These are phyloP conservation scores for Trichothecium sympodiale DNA, from an alignment of 2,329 filamentous ascomycete genomes.

Conservation along the genomic window DNA sequence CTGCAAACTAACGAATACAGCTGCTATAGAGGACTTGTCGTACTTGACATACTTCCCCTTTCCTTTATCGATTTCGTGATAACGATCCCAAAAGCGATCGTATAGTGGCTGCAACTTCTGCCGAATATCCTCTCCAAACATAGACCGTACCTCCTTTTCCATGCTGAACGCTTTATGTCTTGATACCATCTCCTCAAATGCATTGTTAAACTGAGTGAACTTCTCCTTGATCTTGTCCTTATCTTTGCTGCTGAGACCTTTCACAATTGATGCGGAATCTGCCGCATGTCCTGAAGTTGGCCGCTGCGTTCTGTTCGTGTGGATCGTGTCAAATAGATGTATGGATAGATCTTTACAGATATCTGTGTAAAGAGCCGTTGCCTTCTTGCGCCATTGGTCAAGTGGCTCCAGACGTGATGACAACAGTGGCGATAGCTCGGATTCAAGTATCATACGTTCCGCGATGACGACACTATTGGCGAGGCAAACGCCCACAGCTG, in stretches of 20 bases:
- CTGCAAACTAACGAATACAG: slow-evolving; percentile 43
- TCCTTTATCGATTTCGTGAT: slow-evolving; percentile 95
- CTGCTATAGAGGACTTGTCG: slow-evolving; percentile 72
- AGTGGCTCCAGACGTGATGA: slow-evolving; percentile 54
- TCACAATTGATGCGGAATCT: slow-evolving; percentile 79
- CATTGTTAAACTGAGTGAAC: slow-evolving; percentile 81
- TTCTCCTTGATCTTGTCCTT: slow-evolving; percentile 95
- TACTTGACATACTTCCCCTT: slow-evolving; percentile 98
- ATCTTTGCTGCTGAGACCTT: slow-evolving; percentile 76
- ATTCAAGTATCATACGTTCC: slow-evolving; percentile 72
- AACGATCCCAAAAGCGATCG: slow-evolving; percentile 90
- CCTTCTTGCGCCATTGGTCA: slow-evolving; percentile 81
- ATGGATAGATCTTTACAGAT: slow-evolving; percentile 81
- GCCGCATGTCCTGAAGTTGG: slow-evolving; percentile 57
- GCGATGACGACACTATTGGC: slow-evolving; percentile 80
- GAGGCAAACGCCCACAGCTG: slow-evolving; percentile 75
- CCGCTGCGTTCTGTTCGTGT: slow-evolving; percentile 66
- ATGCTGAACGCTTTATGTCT: slow-evolving; percentile 77
- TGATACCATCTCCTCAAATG: slow-evolving; percentile 79
- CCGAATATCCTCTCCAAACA: slow-evolving; percentile 75
- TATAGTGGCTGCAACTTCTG: slow-evolving; percentile 91
- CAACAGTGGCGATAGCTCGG: slow-evolving; percentile 65
- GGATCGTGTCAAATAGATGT: slow-evolving; percentile 80
- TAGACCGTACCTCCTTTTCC: slow-evolving; percentile 78
- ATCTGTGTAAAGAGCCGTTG: slow-evolving; percentile 69